These are phyloP conservation scores for Herpomyces periplanetae DNA, from an alignment of 2,329 filamentous ascomycete genomes.

Conservation along the genomic window DNA sequence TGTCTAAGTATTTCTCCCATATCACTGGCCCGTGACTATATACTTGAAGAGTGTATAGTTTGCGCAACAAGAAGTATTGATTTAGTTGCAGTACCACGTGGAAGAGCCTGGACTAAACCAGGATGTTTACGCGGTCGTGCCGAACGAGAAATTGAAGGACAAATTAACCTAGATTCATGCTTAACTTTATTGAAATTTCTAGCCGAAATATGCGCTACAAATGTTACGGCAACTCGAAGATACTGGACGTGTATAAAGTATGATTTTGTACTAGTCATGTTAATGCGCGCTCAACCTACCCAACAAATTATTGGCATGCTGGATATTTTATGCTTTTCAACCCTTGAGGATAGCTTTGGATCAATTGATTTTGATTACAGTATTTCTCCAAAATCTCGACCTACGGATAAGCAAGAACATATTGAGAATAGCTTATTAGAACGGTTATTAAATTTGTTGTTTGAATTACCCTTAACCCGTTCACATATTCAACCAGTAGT, in stretches of 20 bases:
- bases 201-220: no score
- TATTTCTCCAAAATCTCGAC: no score
- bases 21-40: slow-evolving; percentile 17
- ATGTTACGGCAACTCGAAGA: slow-evolving; percentile 8
- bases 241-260: slow-evolving; percentile 29
- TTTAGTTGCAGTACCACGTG: slow-evolving; percentile 14
- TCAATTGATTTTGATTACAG: no score
- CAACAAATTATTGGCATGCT: slow-evolving; percentile 22
- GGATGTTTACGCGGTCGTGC: no score
- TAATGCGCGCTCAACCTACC: slow-evolving; percentile 23
- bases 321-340: slow-evolving; percentile 22
- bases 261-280: slow-evolving; percentile 22
- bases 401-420: no score
- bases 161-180: slow-evolving; percentile 9
- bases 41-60: slow-evolving; percentile 14
- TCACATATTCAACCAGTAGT: no score
- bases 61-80: slow-evolving; percentile 11
- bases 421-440: no score
- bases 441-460: no score
- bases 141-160: slow-evolving; percentile 4
- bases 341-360: slow-evolving; percentile 21
- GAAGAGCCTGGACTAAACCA: slow-evolving; percentile 7
- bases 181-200: slow-evolving; percentile 21
- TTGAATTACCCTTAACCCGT: no score
- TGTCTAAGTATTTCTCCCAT: slow-evolving; percentile 20